Base-by-base conservation (phyloP, 106 monocot genomes). In the Dioscorea dumetorum region DNA sequence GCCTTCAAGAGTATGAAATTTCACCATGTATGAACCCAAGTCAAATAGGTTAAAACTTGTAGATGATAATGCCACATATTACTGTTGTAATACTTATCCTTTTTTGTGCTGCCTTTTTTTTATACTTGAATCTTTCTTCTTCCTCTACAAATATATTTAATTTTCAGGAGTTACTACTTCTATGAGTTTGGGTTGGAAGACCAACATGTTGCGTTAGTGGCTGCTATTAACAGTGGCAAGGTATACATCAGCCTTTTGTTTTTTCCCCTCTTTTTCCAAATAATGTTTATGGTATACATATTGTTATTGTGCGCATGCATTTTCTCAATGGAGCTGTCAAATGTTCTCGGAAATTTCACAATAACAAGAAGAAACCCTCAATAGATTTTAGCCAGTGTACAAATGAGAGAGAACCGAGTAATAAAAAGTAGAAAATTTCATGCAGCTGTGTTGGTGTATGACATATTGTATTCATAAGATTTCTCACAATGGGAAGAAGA, bases 91-190 rank as follows among this genome's bases (percentile, higher is more conserved):
- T 54, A 1, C 17, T 33, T 18, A 0, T 28, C 14, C 28, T 33
- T 15, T 3, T 31, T 15, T 14, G 8, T 32, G 17, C 31, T 12
- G 14, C 49, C 51, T 49, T 21, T 22, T 22, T 33, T 18, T 58
- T 8, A 12, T 13, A 5, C 12, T 22, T 24, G 14, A 56, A 59
- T 48, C 16, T 11, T 48, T 8, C 6, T 19, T 1, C 5, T 72
- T n/a, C 23, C 24, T 5, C 51, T n/a, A 18, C 31, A n/a, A 1
- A 52, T 57, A 17, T 19, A 24, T 56, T 28, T 28, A 28, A 13
- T 31, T 75, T 77, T 63, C 90, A 92, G 97, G 92, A 86, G 81
- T 58, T 99, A 90, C 63, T 99, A 99, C 75, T 99, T 79, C 70
- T 99, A 99, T 60, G 97, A 99, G 73, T 99, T 99, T 77, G 83